These are phyloP conservation scores for Aspergillus japonicus DNA, from an alignment of 2,329 filamentous ascomycete species.

Conservation along the genomic window DNA sequence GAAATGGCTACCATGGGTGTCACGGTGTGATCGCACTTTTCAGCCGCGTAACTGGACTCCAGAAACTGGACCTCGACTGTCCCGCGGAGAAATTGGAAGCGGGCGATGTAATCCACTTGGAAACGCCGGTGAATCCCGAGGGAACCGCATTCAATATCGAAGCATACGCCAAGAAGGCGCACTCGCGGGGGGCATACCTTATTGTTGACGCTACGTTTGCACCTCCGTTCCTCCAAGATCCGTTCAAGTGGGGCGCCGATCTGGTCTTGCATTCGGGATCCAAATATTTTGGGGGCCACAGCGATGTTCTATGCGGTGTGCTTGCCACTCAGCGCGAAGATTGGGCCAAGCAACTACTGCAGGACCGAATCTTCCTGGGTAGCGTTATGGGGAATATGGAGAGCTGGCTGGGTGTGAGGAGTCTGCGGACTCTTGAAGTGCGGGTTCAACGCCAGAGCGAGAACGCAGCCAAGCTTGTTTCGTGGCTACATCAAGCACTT, in stretches of 20 bases:
- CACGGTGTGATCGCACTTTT: slow-evolving; percentile 78
- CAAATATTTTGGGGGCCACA: slow-evolving; percentile 96
- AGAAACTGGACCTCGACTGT: slow-evolving; percentile 70
- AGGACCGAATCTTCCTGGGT: slow-evolving; percentile 75
- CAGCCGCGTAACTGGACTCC: slow-evolving; percentile 70
- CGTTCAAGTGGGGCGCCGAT: slow-evolving; percentile 78
- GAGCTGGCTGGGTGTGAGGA: slow-evolving; percentile 86
- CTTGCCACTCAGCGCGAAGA: slow-evolving; percentile 61
- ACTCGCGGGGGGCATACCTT: slow-evolving; percentile 68
- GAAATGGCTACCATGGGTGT: slow-evolving; percentile 87
- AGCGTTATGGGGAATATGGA: slow-evolving; percentile 86
- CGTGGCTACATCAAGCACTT: slow-evolving; percentile 64
- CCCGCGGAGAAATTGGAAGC: slow-evolving; percentile 63
- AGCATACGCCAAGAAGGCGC: slow-evolving; percentile 70
- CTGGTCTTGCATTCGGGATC: slow-evolving; percentile 89
- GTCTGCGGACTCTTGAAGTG: slow-evolving; percentile 80
- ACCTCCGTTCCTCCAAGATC: slow-evolving; percentile 84
- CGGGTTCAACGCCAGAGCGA: slow-evolving; percentile 73
- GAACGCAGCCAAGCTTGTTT: slow-evolving; percentile 67
- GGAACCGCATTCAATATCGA: slow-evolving; percentile 75
- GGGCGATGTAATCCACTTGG: slow-evolving; percentile 85
- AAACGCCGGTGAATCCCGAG: slow-evolving; percentile 90
- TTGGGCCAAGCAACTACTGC: slow-evolving; percentile 61
- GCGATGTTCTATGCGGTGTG: slow-evolving; percentile 86
- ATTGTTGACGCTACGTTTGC: slow-evolving; percentile 91